Conservation (phyloP, 116 monocot genomes). For the Papilionanthe hybrid region DNA sequence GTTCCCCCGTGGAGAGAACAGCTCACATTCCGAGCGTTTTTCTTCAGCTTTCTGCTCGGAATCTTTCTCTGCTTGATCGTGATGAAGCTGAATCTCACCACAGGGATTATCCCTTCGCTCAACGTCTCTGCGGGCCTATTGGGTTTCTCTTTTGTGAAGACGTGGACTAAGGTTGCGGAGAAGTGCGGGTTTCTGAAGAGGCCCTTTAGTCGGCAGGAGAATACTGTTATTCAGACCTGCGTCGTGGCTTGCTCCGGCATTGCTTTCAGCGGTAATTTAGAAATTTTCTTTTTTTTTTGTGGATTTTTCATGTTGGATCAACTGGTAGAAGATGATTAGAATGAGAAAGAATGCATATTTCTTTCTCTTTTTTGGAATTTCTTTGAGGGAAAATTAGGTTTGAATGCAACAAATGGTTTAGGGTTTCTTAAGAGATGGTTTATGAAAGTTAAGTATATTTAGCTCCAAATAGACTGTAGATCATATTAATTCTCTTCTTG, state of each 20-base stretch:
- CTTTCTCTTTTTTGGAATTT: too few species aligned
- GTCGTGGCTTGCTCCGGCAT: constrained; percentile 43
- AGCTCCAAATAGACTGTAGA: too few species aligned
- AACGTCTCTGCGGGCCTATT: constrained; percentile 38
- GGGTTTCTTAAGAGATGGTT: too few species aligned
- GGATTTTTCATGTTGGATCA: too few species aligned
- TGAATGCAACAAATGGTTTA: too few species aligned
- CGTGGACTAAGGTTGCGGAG: constrained; percentile 36
- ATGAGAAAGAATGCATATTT: too few species aligned
- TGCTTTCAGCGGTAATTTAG: constrained; percentile 37
- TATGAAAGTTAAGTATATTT: too few species aligned
- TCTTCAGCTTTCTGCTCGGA: constrained; percentile 33
- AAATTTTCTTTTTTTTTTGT: too few species aligned
- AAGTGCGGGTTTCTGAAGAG: constrained; percentile 16
- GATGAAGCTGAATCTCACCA: constrained; percentile 62
- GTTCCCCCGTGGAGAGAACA: constrained; percentile 48
- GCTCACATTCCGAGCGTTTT: constrained; percentile 39
- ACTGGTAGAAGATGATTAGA: too few species aligned
- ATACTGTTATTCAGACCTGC: constrained; percentile 14
- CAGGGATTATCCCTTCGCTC: constrained; percentile 53
- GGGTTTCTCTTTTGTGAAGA: constrained; percentile 47
- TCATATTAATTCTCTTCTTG: too few species aligned
- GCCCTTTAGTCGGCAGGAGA: constrained; percentile 67
- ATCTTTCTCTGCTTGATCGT: constrained; percentile 50
- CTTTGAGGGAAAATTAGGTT: too few species aligned